phyloP scores from a whole-genome alignment of 2,329 filamentous ascomycete genomes.

The Aspergillus sp. region DNA sequence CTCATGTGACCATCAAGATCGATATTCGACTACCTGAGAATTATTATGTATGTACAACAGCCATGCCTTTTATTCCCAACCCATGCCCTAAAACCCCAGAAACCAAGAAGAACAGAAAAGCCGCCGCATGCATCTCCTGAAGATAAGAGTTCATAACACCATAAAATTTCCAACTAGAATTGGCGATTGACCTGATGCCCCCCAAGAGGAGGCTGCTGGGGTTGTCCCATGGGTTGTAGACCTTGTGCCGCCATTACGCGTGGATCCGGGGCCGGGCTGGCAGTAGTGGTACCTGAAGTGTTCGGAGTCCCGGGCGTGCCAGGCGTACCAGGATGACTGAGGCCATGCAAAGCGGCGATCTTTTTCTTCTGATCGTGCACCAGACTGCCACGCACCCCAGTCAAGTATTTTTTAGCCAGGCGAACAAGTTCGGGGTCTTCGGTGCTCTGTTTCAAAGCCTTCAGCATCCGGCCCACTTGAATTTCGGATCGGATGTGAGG shows the following conservation, averaged over 20 bases:
- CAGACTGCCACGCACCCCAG: slow-evolving; percentile 56
- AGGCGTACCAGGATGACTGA: not conserved
- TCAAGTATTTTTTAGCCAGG: slow-evolving; percentile 57
- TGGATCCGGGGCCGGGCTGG: not conserved
- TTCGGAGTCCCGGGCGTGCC: not conserved
- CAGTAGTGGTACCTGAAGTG: not conserved
- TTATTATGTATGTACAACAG: not conserved
- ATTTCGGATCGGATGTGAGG: slow-evolving; percentile 63
- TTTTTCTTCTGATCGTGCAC: slow-evolving; percentile 51
- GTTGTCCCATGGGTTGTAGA: not conserved
- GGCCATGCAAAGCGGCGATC: slow-evolving; percentile 14
- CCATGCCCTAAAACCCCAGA: not conserved
- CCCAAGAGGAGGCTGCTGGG: not conserved
- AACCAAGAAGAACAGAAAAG: not conserved
- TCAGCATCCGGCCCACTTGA: slow-evolving; percentile 64
- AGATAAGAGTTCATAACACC: too few relatives aligned
- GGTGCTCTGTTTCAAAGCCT: slow-evolving; percentile 58
- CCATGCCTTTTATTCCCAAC: not conserved
- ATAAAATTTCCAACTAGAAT: not conserved
- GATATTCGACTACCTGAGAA: not conserved
- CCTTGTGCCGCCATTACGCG: not conserved
- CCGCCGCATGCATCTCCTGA: too few relatives aligned
- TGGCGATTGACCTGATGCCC: not conserved
- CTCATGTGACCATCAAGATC: not conserved
- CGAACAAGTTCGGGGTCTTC: slow-evolving; percentile 56